A percentile compares a stretch with the other conserved stretches of the same genome.
Conservation (phyloP, 2,329 filamentous ascomycete species). For the Annulohypoxylon truncatum region DNA sequence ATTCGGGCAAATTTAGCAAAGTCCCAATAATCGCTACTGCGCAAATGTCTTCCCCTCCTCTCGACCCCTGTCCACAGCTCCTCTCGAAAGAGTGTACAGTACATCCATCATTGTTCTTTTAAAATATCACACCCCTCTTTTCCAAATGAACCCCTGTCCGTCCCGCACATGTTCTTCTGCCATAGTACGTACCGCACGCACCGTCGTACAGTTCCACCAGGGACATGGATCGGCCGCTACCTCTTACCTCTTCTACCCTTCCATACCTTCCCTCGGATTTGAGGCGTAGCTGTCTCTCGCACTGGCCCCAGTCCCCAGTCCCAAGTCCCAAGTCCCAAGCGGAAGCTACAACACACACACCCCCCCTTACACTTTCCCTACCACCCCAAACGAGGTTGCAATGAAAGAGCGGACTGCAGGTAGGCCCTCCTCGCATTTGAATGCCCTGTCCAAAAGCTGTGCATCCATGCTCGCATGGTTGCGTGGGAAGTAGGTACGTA, state of each 20-base stretch:
- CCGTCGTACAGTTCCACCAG: slow-evolving; percentile 1
- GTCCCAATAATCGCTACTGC: slow-evolving; percentile 3
- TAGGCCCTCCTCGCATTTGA: slow-evolving; percentile 40
- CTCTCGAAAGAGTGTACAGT: slow-evolving; percentile 9
- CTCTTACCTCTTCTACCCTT: slow-evolving; percentile 6
- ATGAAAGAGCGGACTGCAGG: slow-evolving; percentile 45
- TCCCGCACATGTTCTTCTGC: slow-evolving; percentile 23
- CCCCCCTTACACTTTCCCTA: slow-evolving; percentile 4
- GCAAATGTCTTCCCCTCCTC: slow-evolving; percentile 2
- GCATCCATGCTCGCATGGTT: slow-evolving; percentile 32
- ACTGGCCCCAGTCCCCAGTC: slow-evolving; percentile 36
- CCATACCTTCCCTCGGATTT: slow-evolving; percentile 1
- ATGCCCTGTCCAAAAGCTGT: slow-evolving; percentile 43
- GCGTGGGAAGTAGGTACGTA: slow-evolving; percentile 23
- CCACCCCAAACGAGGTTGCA: slow-evolving; percentile 43
- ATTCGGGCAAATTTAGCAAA: slow-evolving; percentile 39
- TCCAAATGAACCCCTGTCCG: slow-evolving; percentile 10
- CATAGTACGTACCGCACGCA: neutral
- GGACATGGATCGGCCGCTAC: slow-evolving; percentile 32
- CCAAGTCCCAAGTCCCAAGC: slow-evolving; percentile 25
- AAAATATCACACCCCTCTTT: slow-evolving; percentile 8
- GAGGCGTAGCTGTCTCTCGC: slow-evolving; percentile 24
- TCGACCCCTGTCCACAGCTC: neutral
- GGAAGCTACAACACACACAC: slow-evolving; percentile 1
- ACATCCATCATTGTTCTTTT: slow-evolving; percentile 21